Evolutionary conservation across 352 stramenopile species (phyloP).

Genomic region (Globisporangium perplexum): DNA sequence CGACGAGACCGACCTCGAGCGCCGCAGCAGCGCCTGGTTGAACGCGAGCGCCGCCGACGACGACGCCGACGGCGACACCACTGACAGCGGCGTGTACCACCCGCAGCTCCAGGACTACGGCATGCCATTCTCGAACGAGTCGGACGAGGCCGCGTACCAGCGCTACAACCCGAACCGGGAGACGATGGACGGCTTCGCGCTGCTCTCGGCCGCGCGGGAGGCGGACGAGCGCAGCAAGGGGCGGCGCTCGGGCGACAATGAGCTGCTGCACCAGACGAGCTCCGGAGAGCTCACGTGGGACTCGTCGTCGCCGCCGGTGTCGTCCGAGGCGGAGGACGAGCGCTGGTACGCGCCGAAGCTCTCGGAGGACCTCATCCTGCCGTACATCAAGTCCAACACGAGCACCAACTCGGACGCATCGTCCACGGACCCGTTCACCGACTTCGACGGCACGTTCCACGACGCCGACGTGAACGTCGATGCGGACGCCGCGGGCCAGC

Average conservation of each 20-base stretch:
- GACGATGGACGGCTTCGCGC: constrained; percentile 26
- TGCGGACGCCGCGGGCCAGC: neutral
- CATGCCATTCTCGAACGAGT: constrained; percentile 23
- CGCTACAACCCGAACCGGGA: constrained; percentile 17
- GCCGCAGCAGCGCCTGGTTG: constrained; percentile 20
- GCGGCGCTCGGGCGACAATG: neutral
- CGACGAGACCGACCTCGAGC: constrained; percentile 14
- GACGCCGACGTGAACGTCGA: constrained; percentile 2
- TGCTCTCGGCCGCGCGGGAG: constrained; percentile 22
- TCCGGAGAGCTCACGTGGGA: constrained; percentile 13
- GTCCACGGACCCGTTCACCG: constrained; percentile 10
- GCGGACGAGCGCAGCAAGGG: constrained; percentile 9
- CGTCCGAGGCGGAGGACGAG: constrained; percentile 6
- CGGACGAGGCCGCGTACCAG: constrained; percentile 27
- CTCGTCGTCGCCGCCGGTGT: constrained; percentile 11
- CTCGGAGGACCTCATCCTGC: constrained; percentile 3
- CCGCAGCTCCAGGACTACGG: constrained; percentile 17
- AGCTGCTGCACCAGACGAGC: constrained; percentile 5
- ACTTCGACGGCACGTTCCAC: constrained; percentile 18
- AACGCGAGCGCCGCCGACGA: neutral
- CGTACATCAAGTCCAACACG: constrained; percentile 10
- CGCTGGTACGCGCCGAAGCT: constrained; percentile 18
- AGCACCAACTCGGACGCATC: constrained; percentile 9
- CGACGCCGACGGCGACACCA: neutral
- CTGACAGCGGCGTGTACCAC: too few relatives aligned